A percentile compares a stretch with the other conserved stretches of the same genome.
Evolutionary conservation across 2,329 filamentous ascomycete genomes (phyloP).

Genomic region (Venturia nashicola): DNA sequence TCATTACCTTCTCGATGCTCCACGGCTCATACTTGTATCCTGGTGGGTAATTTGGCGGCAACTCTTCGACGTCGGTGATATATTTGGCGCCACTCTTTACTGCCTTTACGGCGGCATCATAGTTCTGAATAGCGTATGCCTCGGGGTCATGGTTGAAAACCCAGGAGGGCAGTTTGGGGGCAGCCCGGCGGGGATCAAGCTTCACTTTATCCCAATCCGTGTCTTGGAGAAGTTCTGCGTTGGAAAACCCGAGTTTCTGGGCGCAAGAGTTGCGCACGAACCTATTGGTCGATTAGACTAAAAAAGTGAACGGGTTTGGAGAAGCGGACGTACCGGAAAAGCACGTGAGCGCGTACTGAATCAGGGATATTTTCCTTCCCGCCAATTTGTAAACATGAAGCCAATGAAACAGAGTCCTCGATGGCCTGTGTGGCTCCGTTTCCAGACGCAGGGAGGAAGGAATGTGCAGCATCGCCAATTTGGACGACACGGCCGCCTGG

Average conservation of each 20-base stretch:
- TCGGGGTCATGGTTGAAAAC: slow-evolving; percentile 34
- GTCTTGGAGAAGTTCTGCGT: slow-evolving; percentile 21
- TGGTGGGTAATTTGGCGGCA: slow-evolving; percentile 11
- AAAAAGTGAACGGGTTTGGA: not conserved
- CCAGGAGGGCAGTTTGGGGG: slow-evolving; percentile 35
- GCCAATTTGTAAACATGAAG: slow-evolving; percentile 32
- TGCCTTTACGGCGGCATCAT: slow-evolving; percentile 27
- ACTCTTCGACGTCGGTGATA: slow-evolving; percentile 1
- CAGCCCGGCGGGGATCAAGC: slow-evolving; percentile 24
- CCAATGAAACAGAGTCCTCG: slow-evolving; percentile 33
- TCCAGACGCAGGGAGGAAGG: slow-evolving; percentile 31
- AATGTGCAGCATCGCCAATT: slow-evolving; percentile 33
- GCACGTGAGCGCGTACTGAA: slow-evolving; percentile 27
- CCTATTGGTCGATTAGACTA: slow-evolving; percentile 14
- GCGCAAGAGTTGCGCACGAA: slow-evolving; percentile 37
- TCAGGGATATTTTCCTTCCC: slow-evolving; percentile 27
- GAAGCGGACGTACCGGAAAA: slow-evolving; percentile 24
- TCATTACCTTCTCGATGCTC: slow-evolving; percentile 30
- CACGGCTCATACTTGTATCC: slow-evolving; percentile 29
- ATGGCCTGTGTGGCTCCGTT: slow-evolving; percentile 37
- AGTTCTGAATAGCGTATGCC: slow-evolving; percentile 32
- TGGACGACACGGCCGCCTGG: slow-evolving; percentile 30
- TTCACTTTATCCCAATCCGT: slow-evolving; percentile 38
- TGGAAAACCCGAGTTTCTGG: slow-evolving; percentile 23
- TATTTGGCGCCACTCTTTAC: slow-evolving; percentile 28